phyloP scores from a whole-genome alignment of 768 basidiomycete genomes.

The Phlegmacium glaucopus region DNA sequence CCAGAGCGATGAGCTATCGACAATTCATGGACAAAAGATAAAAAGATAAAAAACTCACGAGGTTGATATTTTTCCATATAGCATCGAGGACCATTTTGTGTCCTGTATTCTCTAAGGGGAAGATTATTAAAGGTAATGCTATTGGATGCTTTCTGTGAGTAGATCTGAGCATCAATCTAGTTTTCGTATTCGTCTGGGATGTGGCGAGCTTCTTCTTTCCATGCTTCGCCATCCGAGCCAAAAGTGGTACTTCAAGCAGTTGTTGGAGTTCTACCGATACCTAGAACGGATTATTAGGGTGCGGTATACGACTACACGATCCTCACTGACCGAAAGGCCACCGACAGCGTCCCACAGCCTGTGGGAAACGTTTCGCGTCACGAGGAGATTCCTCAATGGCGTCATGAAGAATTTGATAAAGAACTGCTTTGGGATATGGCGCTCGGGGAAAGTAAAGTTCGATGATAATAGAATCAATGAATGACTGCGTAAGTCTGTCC shows the following conservation, averaged over 20 bases:
- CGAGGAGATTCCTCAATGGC: conserved; percentile 70
- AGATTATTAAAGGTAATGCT: conserved; percentile 48
- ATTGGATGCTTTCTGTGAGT: conserved; percentile 56
- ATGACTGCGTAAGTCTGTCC: conserved; percentile 62
- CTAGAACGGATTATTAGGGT: conserved; percentile 30
- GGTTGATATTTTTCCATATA: conserved; percentile 64
- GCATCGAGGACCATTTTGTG: conserved; percentile 45
- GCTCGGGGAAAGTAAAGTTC: conserved; percentile 77
- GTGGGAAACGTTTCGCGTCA: conserved; percentile 75
- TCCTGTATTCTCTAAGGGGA: conserved; percentile 56
- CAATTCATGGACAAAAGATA: not conserved
- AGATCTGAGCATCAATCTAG: conserved; percentile 69
- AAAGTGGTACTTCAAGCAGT: conserved; percentile 61
- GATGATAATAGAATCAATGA: conserved; percentile 80
- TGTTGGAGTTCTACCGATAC: conserved; percentile 63
- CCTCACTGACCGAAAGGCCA: conserved; percentile 62
- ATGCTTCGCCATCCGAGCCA: conserved; percentile 49
- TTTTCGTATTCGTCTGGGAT: conserved; percentile 60
- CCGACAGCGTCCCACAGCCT: conserved; percentile 82
- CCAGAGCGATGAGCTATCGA: not conserved
- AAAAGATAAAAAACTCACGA: conserved; percentile 47
- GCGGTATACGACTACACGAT: not conserved
- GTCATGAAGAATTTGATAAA: conserved; percentile 67
- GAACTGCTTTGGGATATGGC: conserved; percentile 59
- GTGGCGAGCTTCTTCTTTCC: conserved; percentile 44